Base-by-base conservation (phyloP, 2,329 filamentous ascomycete species). In the Cercospora zeina region DNA sequence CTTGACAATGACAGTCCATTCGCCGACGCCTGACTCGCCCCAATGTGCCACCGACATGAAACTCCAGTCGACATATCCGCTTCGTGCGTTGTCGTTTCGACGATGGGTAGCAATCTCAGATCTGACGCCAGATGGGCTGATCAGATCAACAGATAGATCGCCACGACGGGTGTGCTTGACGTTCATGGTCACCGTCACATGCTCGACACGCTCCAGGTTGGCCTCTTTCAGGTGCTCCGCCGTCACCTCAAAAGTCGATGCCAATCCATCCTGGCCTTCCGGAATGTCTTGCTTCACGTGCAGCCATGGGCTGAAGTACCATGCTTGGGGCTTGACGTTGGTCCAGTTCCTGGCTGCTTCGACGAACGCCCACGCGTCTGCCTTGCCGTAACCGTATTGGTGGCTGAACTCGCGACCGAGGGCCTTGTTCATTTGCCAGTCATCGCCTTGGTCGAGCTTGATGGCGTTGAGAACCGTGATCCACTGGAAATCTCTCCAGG, bases 31-130 rank as follows among this genome's bases (percentile, higher is more conserved):
- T 47, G 84, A 83, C 77, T 99, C 95, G 54, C 95, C 95, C 91
- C 93, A 99, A 75, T 99, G 95, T 66, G 88, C 93, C 37, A 99
- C 95, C 65, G 89, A 96, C 95, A 99, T 99, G 72, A 99, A 99
- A 0, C 93, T 97, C 95, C 95, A 99, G 77, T 97, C 91, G 37
- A 87, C 80, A 74, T 97, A 99, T 8, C 95, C 95, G 21, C 78
- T 77, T 0, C 78, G 74, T 36, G 83, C 83, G 1, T 83, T 80
- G 75, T 99, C 95, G 21, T 85, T 76, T 63, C 83, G 83, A 67
- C 95, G 89, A 1, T 88, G 81, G 11, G 87, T 89, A 4, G 93
- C 89, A 58, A 99, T 85, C 72, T 96, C 88, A 73, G 91, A 96
- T 66, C 91, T 81, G 62, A 97, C 79, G 9, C 91, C 90, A 33